Evolutionary conservation across 2,329 filamentous ascomycete species (phyloP).

Genomic region (Colletotrichum filicis): DNA sequence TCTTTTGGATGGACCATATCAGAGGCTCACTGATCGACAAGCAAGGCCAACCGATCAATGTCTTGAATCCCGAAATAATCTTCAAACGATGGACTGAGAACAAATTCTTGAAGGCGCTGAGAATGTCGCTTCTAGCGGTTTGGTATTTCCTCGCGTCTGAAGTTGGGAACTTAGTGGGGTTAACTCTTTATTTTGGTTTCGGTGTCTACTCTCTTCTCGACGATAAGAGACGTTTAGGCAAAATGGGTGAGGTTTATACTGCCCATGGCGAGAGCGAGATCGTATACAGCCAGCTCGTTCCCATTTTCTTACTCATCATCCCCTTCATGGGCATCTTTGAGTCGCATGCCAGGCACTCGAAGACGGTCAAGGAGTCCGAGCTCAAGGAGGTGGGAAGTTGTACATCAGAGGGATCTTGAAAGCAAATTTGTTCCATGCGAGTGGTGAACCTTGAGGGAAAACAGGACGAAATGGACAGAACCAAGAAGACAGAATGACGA

Average conservation of each 20-base stretch:
- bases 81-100: conserved; percentile 4
- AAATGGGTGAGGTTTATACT: too few relatives aligned
- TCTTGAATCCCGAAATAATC: background rate
- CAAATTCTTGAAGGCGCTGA: background rate
- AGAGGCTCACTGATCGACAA: conserved; percentile 5
- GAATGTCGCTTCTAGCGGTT: background rate
- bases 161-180: conserved; percentile 1
- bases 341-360: conserved; percentile 20
- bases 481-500: background rate
- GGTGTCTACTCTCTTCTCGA: conserved; percentile 6
- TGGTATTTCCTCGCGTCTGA: conserved; percentile 31
- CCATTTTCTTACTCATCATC: conserved; percentile 35
- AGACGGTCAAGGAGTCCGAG: background rate
- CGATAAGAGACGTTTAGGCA: background rate
- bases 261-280: conserved; percentile 27
- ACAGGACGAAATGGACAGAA: background rate
- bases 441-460: background rate
- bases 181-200: background rate
- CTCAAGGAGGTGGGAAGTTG: conserved; percentile 5
- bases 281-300: conserved; percentile 36
- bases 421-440: too few relatives aligned
- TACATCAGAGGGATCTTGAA: conserved; percentile 5
- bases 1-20: conserved; percentile 13
- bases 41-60: background rate
- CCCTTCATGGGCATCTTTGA: conserved; percentile 35